Base-by-base conservation (phyloP, 164 flowering plant species). In the Magnolia changhungtana region DNA sequence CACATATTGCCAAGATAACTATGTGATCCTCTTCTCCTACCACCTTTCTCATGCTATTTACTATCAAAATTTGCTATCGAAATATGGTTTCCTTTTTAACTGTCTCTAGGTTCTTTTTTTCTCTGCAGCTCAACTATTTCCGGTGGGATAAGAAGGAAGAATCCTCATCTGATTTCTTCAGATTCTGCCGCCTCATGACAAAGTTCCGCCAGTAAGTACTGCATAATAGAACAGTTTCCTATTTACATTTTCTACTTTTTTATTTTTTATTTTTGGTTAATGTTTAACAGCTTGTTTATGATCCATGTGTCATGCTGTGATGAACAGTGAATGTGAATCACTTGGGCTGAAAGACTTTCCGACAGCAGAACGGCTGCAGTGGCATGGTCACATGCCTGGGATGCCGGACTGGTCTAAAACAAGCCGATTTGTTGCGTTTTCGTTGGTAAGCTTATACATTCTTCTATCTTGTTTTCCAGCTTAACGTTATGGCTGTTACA, bases 1-100 rank as follows among this genome's bases (percentile, higher is more conserved):
- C 75, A 88, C 98, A 18, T 95, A 95, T 83, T 92, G 98, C 87
- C 98, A 91, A 77, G 98, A 95, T 82, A 93, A 90, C 81, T 87
- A 84, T 81, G 98, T 93, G 79, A 84, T 74, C 37, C 69, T 81
- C 83, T 79, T 23, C 29, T 81, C 75, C 21, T 76, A 31, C 27
- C 66, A 13, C 49, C 8, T 1, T 66, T 76, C 64, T 37, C 75
- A 63, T 68, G 67, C 23, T 14, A 21, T 14, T 63, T 8, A 66
- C 31, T 23, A 16, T 7, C 50, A 10, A 24, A 29, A n/a, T 31
- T 50, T 66, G 50, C 2, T 50, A 45, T 20, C 20, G n/a, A 52
- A 3, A 31, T n/a, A 37, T 29, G 18, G 21, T 19, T 55, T 55
- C 61, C 61, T 50, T 72, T 64, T 65, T 23, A 27, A 63, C 29